These are phyloP conservation scores for Chalciporus sphaerocephalus DNA, from an alignment of 768 basidiomycete species.

Conservation along the genomic window DNA sequence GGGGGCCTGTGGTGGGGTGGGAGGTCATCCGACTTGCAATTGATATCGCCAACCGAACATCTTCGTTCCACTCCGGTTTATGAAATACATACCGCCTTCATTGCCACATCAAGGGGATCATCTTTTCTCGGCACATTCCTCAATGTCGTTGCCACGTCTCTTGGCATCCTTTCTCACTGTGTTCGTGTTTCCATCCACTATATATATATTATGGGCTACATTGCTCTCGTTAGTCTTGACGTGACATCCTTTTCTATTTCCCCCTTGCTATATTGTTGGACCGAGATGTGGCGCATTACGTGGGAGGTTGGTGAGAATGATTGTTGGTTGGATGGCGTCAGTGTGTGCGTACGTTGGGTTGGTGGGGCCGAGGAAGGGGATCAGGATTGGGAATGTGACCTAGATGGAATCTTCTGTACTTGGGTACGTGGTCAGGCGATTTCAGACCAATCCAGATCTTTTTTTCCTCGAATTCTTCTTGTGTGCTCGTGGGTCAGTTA, in stretches of 20 bases:
- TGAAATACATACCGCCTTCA: constrained; percentile 8
- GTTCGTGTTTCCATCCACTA: constrained; percentile 21
- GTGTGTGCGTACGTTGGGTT: not conserved
- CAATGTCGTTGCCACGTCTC: constrained; percentile 11
- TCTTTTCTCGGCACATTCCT: constrained; percentile 9
- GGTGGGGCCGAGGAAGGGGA: not conserved
- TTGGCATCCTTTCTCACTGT: constrained; percentile 12
- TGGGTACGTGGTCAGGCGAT: not conserved
- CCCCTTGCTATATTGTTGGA: not conserved
- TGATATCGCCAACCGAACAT: constrained; percentile 7
- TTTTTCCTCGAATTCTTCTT: not conserved
- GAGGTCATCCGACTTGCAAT: constrained; percentile 13
- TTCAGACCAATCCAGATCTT: not conserved
- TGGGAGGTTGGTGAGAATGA: not conserved
- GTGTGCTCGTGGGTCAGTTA: no score
- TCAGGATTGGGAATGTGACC: not conserved
- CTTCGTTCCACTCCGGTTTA: constrained; percentile 13
- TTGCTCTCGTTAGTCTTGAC: constrained; percentile 18
- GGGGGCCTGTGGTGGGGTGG: constrained; percentile 1
- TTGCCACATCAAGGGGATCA: constrained; percentile 9
- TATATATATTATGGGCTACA: constrained; percentile 33
- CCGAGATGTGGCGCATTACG: not conserved
- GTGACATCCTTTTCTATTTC: constrained; percentile 13
- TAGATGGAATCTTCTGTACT: not conserved
- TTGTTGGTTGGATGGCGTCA: not conserved